These are phyloP conservation scores for Tilletia horrida DNA, from an alignment of 1,284 basidiomycete genomes.

Conservation along the genomic window DNA sequence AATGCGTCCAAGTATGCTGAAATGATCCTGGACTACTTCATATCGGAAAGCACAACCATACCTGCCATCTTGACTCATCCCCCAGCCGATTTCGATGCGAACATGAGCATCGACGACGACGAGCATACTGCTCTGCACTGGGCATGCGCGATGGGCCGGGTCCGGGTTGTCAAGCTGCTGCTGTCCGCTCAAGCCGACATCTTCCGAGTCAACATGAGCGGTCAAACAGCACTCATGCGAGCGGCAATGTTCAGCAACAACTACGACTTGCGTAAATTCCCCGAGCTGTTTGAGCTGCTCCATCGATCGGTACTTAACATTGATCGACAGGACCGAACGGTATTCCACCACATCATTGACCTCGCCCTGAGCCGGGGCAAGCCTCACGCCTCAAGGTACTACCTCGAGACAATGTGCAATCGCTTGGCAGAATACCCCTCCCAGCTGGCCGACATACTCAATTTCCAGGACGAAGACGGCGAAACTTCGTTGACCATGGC, in stretches of 20 bases:
- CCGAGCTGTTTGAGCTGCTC: constrained; percentile 91
- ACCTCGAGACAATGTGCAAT: constrained; percentile 92
- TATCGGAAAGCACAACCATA: constrained; percentile 91
- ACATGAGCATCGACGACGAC: constrained; percentile 96
- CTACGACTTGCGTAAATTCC: constrained; percentile 98
- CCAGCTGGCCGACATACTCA: constrained; percentile 96
- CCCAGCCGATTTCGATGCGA: constrained; percentile 87
- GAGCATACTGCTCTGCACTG: constrained; percentile 96
- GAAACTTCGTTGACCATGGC: constrained; percentile 97
- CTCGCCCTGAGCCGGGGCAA: constrained; percentile 98
- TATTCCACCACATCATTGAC: constrained; percentile 98
- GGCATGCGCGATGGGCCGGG: constrained; percentile 98
- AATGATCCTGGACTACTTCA: constrained; percentile 97
- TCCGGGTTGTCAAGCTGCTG: constrained; percentile 91
- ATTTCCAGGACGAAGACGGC: constrained; percentile 98
- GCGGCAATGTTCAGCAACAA: constrained; percentile 99
- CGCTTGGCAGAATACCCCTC: constrained; percentile 91
- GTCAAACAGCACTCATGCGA: constrained; percentile 97
- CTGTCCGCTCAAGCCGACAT: constrained; percentile 93
- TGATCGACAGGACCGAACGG: constrained; percentile 94
- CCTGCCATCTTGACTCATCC: constrained; percentile 84
- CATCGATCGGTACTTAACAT: constrained; percentile 98
- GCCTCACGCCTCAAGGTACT: constrained; percentile 94
- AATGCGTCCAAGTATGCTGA: constrained; percentile 68
- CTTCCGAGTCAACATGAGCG: constrained; percentile 92